Evolutionary conservation across 2,329 filamentous ascomycete genomes (phyloP).

Genomic region (Alternaria tenuissima): DNA sequence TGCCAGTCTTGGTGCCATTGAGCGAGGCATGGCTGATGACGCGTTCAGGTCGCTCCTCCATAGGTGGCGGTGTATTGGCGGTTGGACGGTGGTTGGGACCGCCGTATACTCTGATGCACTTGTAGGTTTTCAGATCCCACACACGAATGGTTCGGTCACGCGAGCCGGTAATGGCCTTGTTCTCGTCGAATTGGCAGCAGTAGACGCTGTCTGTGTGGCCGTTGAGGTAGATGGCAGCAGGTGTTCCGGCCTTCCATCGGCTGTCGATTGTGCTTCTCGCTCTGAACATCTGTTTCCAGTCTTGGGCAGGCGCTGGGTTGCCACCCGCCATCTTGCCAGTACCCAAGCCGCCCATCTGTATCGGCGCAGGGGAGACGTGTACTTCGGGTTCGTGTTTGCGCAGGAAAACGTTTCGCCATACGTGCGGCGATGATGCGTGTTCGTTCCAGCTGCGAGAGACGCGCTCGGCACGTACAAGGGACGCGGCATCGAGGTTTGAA

Average conservation of each 20-base stretch:
- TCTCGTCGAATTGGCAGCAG: conserved; percentile 97
- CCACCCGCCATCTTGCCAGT: conserved; percentile 60
- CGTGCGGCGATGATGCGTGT: conserved; percentile 63
- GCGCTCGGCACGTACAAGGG: conserved; percentile 63
- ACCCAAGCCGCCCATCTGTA: conserved; percentile 62
- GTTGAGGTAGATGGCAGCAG: conserved; percentile 85
- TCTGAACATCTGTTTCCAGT: conserved; percentile 88
- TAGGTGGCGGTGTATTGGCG: conserved; percentile 57
- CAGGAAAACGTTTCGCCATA: conserved; percentile 71
- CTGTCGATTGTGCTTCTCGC: conserved; percentile 77
- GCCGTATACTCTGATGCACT: conserved; percentile 87
- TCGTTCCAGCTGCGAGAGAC: conserved; percentile 67
- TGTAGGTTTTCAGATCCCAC: conserved; percentile 91
- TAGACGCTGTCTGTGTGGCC: conserved; percentile 97
- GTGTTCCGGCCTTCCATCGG: conserved; percentile 81
- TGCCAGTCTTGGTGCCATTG: conserved; percentile 57
- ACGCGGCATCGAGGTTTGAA: conserved; percentile 65
- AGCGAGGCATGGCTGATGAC: conserved; percentile 56
- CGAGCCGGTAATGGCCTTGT: conserved; percentile 96
- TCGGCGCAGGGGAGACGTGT: conserved; percentile 55
- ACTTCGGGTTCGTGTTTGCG: conserved; percentile 60
- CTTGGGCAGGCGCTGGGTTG: conserved; percentile 62
- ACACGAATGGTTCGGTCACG: conserved; percentile 94
- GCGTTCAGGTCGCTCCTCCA: conserved; percentile 53
- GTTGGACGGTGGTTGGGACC: conserved; percentile 68